phyloP scores from a whole-genome alignment of 2,329 filamentous ascomycete species.

The Aspergillus nomiae region DNA sequence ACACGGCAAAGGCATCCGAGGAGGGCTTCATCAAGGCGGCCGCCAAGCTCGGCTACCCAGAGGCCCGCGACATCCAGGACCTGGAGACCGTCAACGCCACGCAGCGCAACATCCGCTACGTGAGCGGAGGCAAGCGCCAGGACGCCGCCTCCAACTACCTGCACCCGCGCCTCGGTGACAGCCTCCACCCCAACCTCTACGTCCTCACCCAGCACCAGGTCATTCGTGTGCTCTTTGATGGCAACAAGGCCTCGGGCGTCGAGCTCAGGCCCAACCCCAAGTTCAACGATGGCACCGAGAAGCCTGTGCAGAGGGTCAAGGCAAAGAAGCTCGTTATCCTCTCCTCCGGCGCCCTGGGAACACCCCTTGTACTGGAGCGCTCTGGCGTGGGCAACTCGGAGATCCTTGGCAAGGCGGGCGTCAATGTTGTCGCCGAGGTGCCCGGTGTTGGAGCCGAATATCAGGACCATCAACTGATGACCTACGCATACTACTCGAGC shows the following conservation, averaged over 20 bases:
- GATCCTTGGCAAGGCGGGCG: not conserved
- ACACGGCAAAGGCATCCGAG: too few species aligned
- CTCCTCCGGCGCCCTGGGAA: too few species aligned
- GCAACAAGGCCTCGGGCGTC: not conserved
- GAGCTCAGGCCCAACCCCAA: too few species aligned
- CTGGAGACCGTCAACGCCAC: conserved; percentile 1
- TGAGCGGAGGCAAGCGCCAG: conserved; percentile 1
- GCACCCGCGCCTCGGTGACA: conserved; percentile 3
- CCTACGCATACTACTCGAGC: not conserved
- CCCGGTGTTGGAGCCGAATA: conserved; percentile 5
- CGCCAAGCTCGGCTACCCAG: not conserved
- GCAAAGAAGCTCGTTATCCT: too few species aligned
- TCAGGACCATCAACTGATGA: conserved; percentile 7
- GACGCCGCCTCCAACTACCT: conserved; percentile 7
- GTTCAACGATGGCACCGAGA: too few species aligned
- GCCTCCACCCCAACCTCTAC: conserved; percentile 4
- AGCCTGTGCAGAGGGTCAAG: too few species aligned
- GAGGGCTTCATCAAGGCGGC: too few species aligned
- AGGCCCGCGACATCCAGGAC: not conserved
- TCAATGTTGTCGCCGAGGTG: not conserved
- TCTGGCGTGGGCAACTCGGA: too few species aligned
- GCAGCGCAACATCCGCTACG: conserved; percentile 1
- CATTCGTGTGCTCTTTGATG: too few species aligned
- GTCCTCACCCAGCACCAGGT: too few species aligned
- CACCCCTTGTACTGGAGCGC: too few species aligned